Conservation (phyloP, 345 rosid genomes). For the Salix caprea region DNA sequence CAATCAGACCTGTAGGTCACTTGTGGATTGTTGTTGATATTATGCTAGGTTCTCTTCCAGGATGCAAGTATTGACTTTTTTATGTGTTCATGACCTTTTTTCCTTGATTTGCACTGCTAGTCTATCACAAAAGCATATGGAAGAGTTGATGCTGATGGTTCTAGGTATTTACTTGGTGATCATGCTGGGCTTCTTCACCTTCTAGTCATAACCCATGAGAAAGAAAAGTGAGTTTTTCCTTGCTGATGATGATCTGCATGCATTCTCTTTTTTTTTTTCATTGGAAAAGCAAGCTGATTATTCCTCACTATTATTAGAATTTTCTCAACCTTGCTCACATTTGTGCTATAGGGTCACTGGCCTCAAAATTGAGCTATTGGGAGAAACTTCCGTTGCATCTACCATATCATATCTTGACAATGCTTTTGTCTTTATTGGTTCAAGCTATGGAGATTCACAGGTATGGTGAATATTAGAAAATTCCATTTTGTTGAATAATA, state of each 20-base stretch:
- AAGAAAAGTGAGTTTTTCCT: constrained; percentile 66
- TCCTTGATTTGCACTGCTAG: constrained; percentile 33
- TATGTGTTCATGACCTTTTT: constrained; percentile 14
- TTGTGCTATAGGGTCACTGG: constrained; percentile 73
- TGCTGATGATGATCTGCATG: background rate
- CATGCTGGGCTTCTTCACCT: constrained; percentile 84
- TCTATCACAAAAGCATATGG: constrained; percentile 90
- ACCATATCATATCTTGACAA: constrained; percentile 89
- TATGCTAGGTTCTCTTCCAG: background rate
- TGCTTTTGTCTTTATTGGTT: constrained; percentile 79
- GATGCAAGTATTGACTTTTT: background rate
- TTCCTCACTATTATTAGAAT: background rate
- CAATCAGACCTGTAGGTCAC: constrained; percentile 68
- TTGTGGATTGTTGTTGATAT: background rate
- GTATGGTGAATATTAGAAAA: constrained; percentile 23
- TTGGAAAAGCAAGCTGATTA: background rate
- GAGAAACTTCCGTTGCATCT: constrained; percentile 95
- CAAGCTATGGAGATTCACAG: constrained; percentile 97
- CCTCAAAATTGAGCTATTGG: constrained; percentile 88
- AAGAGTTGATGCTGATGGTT: constrained; percentile 94
- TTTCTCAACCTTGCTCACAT: constrained; percentile 8
- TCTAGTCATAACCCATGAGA: constrained; percentile 86
- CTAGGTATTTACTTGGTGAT: constrained; percentile 92
- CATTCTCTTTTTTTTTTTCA: background rate
- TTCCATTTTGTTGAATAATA: background rate